Conservation (phyloP, 257 asterid species). For the Solanum pimpinellifolium region DNA sequence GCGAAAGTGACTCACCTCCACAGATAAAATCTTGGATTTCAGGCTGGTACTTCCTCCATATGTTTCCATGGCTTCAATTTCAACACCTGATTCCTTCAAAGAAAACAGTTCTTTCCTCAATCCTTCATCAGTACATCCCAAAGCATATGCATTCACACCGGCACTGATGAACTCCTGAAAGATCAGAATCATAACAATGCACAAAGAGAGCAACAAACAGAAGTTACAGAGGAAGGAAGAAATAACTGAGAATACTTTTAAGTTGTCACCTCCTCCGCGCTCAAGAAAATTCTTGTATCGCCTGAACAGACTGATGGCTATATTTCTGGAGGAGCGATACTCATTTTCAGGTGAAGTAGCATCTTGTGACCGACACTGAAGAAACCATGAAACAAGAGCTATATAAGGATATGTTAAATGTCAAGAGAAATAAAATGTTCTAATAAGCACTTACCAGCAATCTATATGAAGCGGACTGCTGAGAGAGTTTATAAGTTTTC, state of each 20-base stretch:
- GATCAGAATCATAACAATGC: slow-evolving; percentile 5
- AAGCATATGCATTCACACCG: slow-evolving; percentile 84
- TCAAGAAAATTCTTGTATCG: slow-evolving; percentile 69
- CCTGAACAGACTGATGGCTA: slow-evolving; percentile 84
- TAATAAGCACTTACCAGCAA: slow-evolving; percentile 50
- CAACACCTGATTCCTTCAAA: slow-evolving; percentile 73
- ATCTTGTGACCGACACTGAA: slow-evolving; percentile 69
- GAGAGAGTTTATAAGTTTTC: slow-evolving; percentile 28
- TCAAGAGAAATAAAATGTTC: not conserved
- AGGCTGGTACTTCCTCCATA: slow-evolving; percentile 63
- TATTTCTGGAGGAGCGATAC: slow-evolving; percentile 81
- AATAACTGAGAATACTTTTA: slow-evolving; percentile 51
- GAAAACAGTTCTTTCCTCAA: slow-evolving; percentile 62
- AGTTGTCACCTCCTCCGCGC: slow-evolving; percentile 98
- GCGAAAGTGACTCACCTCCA: slow-evolving; percentile 35
- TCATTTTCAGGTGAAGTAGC: slow-evolving; percentile 68
- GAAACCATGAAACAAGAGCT: not conserved
- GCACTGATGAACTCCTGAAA: slow-evolving; percentile 87
- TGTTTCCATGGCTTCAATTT: slow-evolving; percentile 62
- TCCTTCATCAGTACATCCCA: slow-evolving; percentile 90
- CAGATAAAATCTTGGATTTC: slow-evolving; percentile 50
- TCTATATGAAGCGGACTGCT: slow-evolving; percentile 46
- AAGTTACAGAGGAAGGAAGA: not conserved
- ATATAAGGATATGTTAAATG: not conserved
- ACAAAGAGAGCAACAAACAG: not conserved